These are phyloP conservation scores for Fusarium oxysporum DNA, from an alignment of 2,329 filamentous ascomycete species.

Conservation along the genomic window DNA sequence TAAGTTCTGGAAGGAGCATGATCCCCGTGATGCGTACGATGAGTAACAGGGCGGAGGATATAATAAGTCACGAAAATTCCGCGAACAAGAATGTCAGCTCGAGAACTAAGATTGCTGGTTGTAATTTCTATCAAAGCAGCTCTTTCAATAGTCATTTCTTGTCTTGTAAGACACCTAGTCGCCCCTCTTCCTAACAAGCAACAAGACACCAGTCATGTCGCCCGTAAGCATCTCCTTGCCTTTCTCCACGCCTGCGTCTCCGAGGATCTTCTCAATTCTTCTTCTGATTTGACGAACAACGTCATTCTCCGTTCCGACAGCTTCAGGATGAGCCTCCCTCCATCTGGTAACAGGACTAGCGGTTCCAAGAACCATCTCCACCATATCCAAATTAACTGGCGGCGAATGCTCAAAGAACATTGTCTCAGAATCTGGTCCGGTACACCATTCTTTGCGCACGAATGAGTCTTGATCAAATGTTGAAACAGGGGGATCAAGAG, in stretches of 20 bases:
- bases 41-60: background rate
- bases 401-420: background rate
- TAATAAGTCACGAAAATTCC: background rate
- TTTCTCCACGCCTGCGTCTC: background rate
- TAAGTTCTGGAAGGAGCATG: conserved; percentile 43
- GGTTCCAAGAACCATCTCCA: conserved; percentile 2
- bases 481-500: background rate
- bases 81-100: background rate
- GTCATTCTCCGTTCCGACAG: background rate
- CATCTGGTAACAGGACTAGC: background rate
- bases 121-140: fast-evolving
- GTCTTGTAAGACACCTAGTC: background rate
- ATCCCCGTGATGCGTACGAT: conserved; percentile 45
- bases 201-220: background rate
- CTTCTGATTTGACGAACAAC: background rate
- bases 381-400: background rate
- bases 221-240: background rate
- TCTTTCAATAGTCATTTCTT: fast-evolving
- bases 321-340: background rate
- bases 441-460: conserved; percentile 1
- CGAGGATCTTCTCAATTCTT: background rate
- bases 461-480: background rate
- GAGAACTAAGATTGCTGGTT: background rate
- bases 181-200: background rate
- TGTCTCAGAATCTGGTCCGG: background rate